These are phyloP conservation scores for Alternaria burnsii DNA, from an alignment of 2,329 filamentous ascomycete species.

Conservation along the genomic window DNA sequence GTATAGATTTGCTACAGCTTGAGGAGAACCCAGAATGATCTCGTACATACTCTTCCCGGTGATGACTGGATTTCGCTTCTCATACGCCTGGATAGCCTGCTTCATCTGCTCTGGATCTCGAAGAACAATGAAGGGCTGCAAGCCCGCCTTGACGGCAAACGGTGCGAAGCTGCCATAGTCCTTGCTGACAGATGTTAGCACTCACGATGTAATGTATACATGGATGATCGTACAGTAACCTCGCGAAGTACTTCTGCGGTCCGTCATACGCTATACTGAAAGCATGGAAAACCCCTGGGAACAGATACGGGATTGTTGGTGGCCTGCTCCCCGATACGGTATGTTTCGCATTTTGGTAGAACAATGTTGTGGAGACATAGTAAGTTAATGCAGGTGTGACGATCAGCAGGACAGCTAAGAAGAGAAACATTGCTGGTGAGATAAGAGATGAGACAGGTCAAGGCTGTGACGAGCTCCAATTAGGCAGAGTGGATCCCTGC, in stretches of 20 bases:
- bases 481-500: conserved; percentile 2
- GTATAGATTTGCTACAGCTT: conserved; percentile 14
- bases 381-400: conserved; percentile 32
- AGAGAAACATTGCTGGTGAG: conserved; percentile 12
- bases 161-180: conserved; percentile 35
- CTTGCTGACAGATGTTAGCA: conserved; percentile 27
- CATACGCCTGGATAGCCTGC: conserved; percentile 23
- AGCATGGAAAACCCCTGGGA: conserved; percentile 34
- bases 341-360: conserved; percentile 27
- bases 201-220: not conserved
- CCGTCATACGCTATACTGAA: conserved; percentile 29
- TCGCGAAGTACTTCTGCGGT: conserved; percentile 34
- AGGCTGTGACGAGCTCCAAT: not conserved
- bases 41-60: conserved; percentile 17
- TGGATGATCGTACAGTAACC: conserved; percentile 29
- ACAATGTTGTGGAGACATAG: conserved; percentile 28
- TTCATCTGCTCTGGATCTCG: conserved; percentile 33
- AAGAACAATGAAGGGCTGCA: conserved; percentile 29
- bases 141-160: conserved; percentile 34
- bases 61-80: conserved; percentile 12
- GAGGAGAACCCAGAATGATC: conserved; percentile 26
- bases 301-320: conserved; percentile 33
- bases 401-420: not conserved
- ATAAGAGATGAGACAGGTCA: not conserved
- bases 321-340: conserved; percentile 23